These are phyloP conservation scores for Neurospora sp. DNA, from an alignment of 2,329 filamentous ascomycete genomes.

Conservation along the genomic window DNA sequence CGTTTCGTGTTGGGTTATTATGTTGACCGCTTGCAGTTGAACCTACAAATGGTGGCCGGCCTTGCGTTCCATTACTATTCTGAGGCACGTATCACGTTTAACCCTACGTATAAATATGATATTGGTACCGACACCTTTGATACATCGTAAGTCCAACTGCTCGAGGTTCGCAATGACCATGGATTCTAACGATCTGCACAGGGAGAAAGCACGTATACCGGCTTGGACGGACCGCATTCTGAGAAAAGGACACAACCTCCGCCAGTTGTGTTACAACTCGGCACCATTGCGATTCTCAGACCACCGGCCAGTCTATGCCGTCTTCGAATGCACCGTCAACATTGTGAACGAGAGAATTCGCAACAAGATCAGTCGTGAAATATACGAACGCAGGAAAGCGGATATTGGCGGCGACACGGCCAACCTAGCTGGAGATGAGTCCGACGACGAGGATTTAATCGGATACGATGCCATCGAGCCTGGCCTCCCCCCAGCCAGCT, in stretches of 20 bases:
- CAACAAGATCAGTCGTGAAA: slow-evolving; percentile 58
- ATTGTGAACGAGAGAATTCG: slow-evolving; percentile 68
- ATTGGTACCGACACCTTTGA: slow-evolving; percentile 83
- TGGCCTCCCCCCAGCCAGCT: slow-evolving; percentile 59
- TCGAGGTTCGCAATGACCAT: no score
- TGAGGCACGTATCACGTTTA: slow-evolving; percentile 77
- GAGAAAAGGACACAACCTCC: slow-evolving; percentile 72
- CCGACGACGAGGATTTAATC: slow-evolving; percentile 70
- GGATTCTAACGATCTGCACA: slow-evolving; percentile 28
- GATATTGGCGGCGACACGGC: slow-evolving; percentile 56
- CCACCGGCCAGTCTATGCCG: slow-evolving; percentile 88
- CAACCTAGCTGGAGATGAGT: slow-evolving; percentile 43
- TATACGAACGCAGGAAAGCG: slow-evolving; percentile 61
- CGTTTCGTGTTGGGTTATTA: neutral
- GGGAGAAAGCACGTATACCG: slow-evolving; percentile 86
- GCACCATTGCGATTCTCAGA: slow-evolving; percentile 85
- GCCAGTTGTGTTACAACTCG: slow-evolving; percentile 72
- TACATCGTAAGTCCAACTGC: slow-evolving; percentile 54
- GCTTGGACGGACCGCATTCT: slow-evolving; percentile 96
- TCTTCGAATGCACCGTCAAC: slow-evolving; percentile 74
- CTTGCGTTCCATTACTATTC: slow-evolving; percentile 86
- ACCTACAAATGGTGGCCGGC: slow-evolving; percentile 92
- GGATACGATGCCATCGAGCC: slow-evolving; percentile 77
- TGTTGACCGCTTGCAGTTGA: slow-evolving; percentile 46
- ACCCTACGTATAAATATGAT: slow-evolving; percentile 94